phyloP scores from a whole-genome alignment of 495 filamentous ascomycete species.

The Parmelia sp. region DNA sequence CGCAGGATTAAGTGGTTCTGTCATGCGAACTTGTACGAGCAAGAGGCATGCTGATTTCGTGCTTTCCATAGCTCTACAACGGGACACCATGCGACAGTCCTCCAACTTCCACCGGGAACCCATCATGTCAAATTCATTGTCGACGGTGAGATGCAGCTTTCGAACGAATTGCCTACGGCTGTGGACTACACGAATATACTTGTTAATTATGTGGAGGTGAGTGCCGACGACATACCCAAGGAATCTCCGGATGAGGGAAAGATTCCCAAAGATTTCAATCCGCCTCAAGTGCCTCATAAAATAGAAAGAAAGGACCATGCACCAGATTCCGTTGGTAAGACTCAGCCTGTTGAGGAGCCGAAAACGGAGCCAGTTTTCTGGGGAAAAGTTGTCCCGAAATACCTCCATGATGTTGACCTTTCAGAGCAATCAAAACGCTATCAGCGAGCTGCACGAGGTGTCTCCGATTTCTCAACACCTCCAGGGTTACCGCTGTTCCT shows the following conservation, averaged over 20 bases:
- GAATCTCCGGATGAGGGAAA: slow-evolving; percentile 29
- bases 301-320: slow-evolving; percentile 33
- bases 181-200: slow-evolving; percentile 95
- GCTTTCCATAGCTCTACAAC: slow-evolving; percentile 26
- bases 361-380: slow-evolving; percentile 36
- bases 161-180: slow-evolving; percentile 80
- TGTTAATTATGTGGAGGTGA: slow-evolving; percentile 96
- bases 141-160: slow-evolving; percentile 84
- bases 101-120: slow-evolving; percentile 82
- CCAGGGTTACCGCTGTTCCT: slow-evolving; percentile 87
- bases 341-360: slow-evolving; percentile 40
- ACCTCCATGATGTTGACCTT: slow-evolving; percentile 77
- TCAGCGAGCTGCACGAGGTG: slow-evolving; percentile 60
- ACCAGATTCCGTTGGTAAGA: slow-evolving; percentile 36
- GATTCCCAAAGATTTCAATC: slow-evolving; percentile 38
- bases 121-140: slow-evolving; percentile 97
- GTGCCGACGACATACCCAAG: slow-evolving; percentile 59
- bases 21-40: neutral
- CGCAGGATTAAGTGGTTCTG: neutral
- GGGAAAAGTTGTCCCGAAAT: slow-evolving; percentile 64
- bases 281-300: slow-evolving; percentile 43
- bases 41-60: slow-evolving; percentile 20
- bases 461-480: slow-evolving; percentile 70
- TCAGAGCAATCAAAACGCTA: slow-evolving; percentile 68
- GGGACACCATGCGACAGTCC: slow-evolving; percentile 60